These are phyloP conservation scores for Beauveria medogensis DNA, from an alignment of 2,329 filamentous ascomycete genomes.

Conservation along the genomic window DNA sequence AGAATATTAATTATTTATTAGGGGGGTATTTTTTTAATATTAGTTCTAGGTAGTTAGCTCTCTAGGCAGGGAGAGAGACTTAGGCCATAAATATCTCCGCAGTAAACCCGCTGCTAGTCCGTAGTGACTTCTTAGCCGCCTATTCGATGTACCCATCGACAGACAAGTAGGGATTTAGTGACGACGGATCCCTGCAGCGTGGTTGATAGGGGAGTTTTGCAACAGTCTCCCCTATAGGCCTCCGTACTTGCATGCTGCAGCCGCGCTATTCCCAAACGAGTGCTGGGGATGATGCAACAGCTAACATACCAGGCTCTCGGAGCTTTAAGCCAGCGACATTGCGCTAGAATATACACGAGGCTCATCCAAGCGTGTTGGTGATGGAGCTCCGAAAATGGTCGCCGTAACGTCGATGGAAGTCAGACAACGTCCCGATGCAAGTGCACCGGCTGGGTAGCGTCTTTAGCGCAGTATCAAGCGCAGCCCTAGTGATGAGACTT, in stretches of 20 bases:
- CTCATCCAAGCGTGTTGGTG: background rate
- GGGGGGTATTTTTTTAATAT: too few species aligned
- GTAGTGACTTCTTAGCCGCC: too few species aligned
- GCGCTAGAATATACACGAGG: background rate
- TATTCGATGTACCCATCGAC: too few species aligned
- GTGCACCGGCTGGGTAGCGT: background rate
- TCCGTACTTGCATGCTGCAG: conserved; percentile 3
- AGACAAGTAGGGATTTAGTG: too few species aligned
- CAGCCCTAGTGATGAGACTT: background rate
- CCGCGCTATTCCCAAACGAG: background rate
- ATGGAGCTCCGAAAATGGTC: background rate
- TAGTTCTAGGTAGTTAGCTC: too few species aligned
- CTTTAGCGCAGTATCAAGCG: background rate
- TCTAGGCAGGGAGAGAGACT: too few species aligned
- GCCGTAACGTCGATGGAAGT: background rate
- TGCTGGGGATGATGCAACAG: background rate
- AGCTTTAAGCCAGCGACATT: background rate
- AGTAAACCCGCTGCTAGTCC: too few species aligned
- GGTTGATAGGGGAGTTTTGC: too few species aligned
- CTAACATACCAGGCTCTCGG: background rate
- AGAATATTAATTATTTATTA: too few species aligned
- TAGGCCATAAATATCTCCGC: too few species aligned
- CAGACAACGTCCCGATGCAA: background rate
- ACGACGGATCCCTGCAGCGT: too few species aligned
- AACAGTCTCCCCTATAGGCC: too few species aligned